These are phyloP conservation scores for Hymenoscyphus infarciens DNA, from an alignment of 2,329 filamentous ascomycete species.

Conservation along the genomic window DNA sequence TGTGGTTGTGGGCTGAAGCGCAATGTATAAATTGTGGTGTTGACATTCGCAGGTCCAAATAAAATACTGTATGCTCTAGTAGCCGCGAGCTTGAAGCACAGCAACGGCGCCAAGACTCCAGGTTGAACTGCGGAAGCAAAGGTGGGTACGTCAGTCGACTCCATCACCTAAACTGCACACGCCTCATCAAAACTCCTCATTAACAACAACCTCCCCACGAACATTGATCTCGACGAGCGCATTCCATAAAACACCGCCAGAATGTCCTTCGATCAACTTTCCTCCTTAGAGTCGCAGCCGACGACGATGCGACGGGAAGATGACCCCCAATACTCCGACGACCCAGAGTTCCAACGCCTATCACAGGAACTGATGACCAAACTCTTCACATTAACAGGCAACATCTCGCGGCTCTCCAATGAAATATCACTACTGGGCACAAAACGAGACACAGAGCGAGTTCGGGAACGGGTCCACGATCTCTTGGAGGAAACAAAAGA, in stretches of 20 bases:
- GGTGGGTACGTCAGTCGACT: slow-evolving; percentile 26
- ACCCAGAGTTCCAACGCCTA: slow-evolving; percentile 84
- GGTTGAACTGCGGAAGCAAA: neutral
- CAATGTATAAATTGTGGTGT: slow-evolving; percentile 23
- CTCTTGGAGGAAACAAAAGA: slow-evolving; percentile 81
- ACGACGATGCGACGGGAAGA: slow-evolving; percentile 64
- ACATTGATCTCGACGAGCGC: neutral
- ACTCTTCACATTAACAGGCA: slow-evolving; percentile 83
- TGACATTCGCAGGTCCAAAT: slow-evolving; percentile 29
- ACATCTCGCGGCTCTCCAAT: slow-evolving; percentile 78
- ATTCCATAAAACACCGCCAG: slow-evolving; percentile 16
- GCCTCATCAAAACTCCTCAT: slow-evolving; percentile 18
- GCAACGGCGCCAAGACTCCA: slow-evolving; percentile 11
- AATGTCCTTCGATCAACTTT: slow-evolving; percentile 92
- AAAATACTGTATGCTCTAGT: too few species aligned
- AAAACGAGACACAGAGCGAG: slow-evolving; percentile 83
- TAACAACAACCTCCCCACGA: neutral
- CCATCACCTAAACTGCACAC: slow-evolving; percentile 14
- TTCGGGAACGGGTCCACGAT: slow-evolving; percentile 86
- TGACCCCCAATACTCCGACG: slow-evolving; percentile 77
- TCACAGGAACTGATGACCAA: slow-evolving; percentile 82
- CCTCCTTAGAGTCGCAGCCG: slow-evolving; percentile 77
- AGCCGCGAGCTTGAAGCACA: too few species aligned
- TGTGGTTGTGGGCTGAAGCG: slow-evolving; percentile 21
- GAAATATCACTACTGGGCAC: slow-evolving; percentile 86